Base-by-base conservation (phyloP, 306 rosid species). In the Mucuna pruriens region DNA sequence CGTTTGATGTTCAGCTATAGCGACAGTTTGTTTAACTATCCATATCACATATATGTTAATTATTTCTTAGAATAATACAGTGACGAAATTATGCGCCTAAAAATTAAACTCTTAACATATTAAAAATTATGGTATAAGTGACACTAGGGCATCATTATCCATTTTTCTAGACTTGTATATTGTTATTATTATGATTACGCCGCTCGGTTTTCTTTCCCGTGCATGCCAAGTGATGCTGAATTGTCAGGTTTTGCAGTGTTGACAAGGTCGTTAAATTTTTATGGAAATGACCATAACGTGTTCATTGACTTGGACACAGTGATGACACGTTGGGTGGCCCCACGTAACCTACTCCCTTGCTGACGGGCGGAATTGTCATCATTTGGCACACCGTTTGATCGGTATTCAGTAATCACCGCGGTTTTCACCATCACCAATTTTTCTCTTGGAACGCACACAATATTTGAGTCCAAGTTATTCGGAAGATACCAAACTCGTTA, bases 221-320 rank as follows among this genome's bases (percentile, higher is more conserved):
- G 83, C 51, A 33, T 57, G 77, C 57, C 51, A 69, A 80, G 71
- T 67, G 75, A 67, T 12, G 23, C 39, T 33, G 25, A 73, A 73
- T n/a, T 62, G 46, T 72, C 17, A 69, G 39, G 45, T 39, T 44
- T 48, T 7, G 62, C 62, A 7, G 9, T 36, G 75, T 71, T 62
- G 91, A 75, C 75, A 19, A 1, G 38, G 82, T 88, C 86, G 5
- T 46, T 46, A 36, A 2, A 16, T 3, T 40, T 7, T 38, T 5
- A 11, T 2, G 0, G 1, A 49, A 76, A 83, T 63, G 75, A 16
- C 8, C 78, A 55, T 10, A 42, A 8, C 36, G 73, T 57, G 51
- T 79, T 77, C 79, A 16, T 87, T 83, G 90, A 84, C 89, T 67
- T 39, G 64, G 36, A 23, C 1, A 22, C 0, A n/a, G 8, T 64